Base-by-base conservation (phyloP, 306 rosid genomes). In the Vicia villosa region DNA sequence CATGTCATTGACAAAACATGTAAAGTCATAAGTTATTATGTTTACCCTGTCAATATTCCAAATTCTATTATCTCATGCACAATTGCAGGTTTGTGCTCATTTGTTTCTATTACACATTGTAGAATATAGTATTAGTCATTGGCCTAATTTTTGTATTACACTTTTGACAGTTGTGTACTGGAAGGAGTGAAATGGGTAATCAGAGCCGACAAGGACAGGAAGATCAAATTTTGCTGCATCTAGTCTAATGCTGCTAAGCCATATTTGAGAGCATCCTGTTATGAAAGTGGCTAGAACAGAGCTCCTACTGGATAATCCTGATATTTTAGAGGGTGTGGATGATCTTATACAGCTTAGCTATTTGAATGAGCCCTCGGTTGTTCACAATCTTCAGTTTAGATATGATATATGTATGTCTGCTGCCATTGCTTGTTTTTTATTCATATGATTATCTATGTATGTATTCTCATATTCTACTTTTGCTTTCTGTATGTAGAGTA, bases 331-430 rank as follows among this genome's bases (percentile, higher is more conserved):
- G 72, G 99, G 91, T 57, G 97, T 84, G 12, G 99, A 95, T 62
- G 96, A 95, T 87, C 99, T 95, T 74, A 77, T 74, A 61, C 96
- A 87, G 78, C 97, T 95, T 73, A 85, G 97, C 85, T 91, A 86
- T 73, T 80, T 95, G 79, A 95, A 95, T 21, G 99, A 95, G 66
- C 96, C 99, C 21, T 89, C 97, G 5, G 91, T 87, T 82, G 85
- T 91, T 79, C 77, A 83, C 85, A 95, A 86, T 84, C 92, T 95
- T 57, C 83, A 51, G 61, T 73, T 20, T 59, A 83, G 99, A 89
- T 91, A 60, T 77, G 81, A 87, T 95, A 62, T 95, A 95, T 68
- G 99, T 95, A 80, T 74, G 95, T 83, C 37, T 68, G 55, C 72
- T 70, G 68, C 66, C 70, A 54, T 73, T 66, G 46, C 69, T 49